Evolutionary conservation across 2,329 filamentous ascomycete genomes (phyloP).

Genomic region (Pyrenophora graminea): DNA sequence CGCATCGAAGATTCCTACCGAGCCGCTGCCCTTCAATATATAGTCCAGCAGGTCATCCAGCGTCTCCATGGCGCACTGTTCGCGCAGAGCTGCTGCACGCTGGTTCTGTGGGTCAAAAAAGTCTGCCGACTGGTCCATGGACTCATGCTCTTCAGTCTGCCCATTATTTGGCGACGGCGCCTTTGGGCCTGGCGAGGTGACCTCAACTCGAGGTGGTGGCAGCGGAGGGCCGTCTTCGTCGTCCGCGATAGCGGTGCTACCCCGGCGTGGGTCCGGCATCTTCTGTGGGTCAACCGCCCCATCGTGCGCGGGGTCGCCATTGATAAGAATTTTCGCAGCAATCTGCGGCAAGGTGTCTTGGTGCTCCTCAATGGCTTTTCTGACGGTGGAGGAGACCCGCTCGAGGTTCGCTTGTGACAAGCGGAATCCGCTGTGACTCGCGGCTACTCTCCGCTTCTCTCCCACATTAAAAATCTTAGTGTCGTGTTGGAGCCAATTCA

Average conservation of each 20-base stretch:
- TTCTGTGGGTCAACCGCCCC: slow-evolving; percentile 39
- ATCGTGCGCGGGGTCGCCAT: slow-evolving; percentile 55
- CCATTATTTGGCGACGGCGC: slow-evolving; percentile 26
- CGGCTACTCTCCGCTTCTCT: slow-evolving; percentile 80
- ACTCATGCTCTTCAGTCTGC: slow-evolving; percentile 48
- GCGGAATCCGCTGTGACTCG: slow-evolving; percentile 59
- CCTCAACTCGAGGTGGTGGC: slow-evolving; percentile 37
- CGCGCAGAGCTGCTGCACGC: slow-evolving; percentile 78
- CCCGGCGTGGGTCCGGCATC: slow-evolving; percentile 34
- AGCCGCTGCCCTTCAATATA: slow-evolving; percentile 77
- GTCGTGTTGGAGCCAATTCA: slow-evolving; percentile 97
- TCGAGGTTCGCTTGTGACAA: slow-evolving; percentile 41
- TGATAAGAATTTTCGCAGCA: slow-evolving; percentile 62
- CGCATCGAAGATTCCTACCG: slow-evolving; percentile 93
- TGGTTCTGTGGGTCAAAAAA: slow-evolving; percentile 95
- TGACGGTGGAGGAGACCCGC: slow-evolving; percentile 29
- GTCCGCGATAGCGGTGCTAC: slow-evolving; percentile 34
- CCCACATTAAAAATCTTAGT: slow-evolving; percentile 97
- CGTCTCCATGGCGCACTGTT: slow-evolving; percentile 90
- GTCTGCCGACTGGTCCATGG: slow-evolving; percentile 83
- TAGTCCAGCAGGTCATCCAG: slow-evolving; percentile 91
- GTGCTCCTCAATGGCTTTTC: slow-evolving; percentile 31
- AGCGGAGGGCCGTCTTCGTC: slow-evolving; percentile 10
- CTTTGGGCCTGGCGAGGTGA: slow-evolving; percentile 41
- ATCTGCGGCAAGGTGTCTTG: slow-evolving; percentile 44